Conservation (phyloP, 2,329 filamentous ascomycete species). For the Lasiodiplodia hormozganensis region DNA sequence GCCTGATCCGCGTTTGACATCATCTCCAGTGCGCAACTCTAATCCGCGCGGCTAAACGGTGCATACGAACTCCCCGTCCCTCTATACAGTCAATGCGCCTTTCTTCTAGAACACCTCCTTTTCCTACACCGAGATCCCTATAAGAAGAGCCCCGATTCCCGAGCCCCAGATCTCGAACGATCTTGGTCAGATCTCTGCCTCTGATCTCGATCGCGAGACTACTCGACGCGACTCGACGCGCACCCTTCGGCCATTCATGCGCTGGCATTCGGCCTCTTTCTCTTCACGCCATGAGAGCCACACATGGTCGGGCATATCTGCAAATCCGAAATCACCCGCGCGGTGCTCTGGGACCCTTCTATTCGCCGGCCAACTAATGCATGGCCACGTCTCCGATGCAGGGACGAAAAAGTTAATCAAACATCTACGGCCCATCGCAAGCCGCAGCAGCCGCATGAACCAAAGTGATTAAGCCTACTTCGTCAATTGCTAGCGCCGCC, state of each 20-base stretch:
- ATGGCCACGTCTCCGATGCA: neutral
- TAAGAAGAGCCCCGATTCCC: constrained; percentile 2
- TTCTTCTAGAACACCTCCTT: constrained; percentile 16
- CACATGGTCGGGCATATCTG: neutral
- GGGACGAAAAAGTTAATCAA: neutral
- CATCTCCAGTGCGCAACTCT: neutral
- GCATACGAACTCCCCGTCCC: neutral
- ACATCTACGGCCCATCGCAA: neutral
- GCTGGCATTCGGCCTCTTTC: constrained; percentile 9
- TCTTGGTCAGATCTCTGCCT: neutral
- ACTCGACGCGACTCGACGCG: neutral
- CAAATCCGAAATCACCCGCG: neutral
- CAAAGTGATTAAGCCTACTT: neutral
- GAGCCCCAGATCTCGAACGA: neutral
- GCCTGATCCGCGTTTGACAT: neutral
- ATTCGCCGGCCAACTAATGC: neutral
- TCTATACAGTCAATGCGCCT: constrained; percentile 4
- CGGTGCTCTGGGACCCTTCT: neutral
- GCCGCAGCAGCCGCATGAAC: neutral
- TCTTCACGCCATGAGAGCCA: neutral
- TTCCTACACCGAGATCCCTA: neutral
- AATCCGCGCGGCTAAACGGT: neutral
- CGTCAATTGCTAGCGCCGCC: neutral
- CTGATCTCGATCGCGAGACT: neutral
- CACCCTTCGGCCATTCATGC: neutral